phyloP scores from a whole-genome alignment of 169 alveolate species.

The Neospora caninum region DNA sequence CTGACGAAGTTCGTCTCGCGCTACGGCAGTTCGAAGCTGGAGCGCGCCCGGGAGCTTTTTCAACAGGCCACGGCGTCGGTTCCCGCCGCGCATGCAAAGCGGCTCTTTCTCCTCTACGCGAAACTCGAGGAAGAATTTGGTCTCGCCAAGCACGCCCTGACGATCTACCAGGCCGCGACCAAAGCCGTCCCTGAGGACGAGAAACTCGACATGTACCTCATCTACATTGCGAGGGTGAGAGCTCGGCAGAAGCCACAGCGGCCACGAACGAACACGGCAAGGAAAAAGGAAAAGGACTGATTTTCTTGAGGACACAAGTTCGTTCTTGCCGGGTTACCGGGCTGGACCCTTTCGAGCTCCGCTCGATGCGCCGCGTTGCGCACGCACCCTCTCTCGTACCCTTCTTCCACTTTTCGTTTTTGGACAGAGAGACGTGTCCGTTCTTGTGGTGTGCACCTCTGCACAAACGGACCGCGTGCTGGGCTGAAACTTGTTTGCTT shows the following conservation, averaged over 20 bases:
- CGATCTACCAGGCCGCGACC: conserved; percentile 87
- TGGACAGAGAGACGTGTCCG: too few relatives aligned
- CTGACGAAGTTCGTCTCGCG: conserved; percentile 86
- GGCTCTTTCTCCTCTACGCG: conserved; percentile 82
- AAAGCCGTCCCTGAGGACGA: conserved; percentile 68
- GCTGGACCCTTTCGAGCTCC: too few relatives aligned
- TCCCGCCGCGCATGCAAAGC: conserved; percentile 83
- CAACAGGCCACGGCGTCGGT: conserved; percentile 81
- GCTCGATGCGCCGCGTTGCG: too few relatives aligned
- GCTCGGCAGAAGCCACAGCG: too few relatives aligned
- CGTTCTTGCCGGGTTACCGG: too few relatives aligned
- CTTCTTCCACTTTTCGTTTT: neutral
- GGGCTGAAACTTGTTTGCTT: neutral
- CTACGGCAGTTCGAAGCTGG: conserved; percentile 88
- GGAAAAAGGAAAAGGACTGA: neutral
- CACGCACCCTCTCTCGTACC: too few relatives aligned
- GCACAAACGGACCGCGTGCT: neutral
- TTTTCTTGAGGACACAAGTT: too few relatives aligned
- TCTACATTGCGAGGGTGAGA: conserved; percentile 85
- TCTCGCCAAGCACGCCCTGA: conserved; percentile 87
- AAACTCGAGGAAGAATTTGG: conserved; percentile 94
- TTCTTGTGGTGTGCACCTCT: too few relatives aligned
- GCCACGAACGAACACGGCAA: neutral
- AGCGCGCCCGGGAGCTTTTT: conserved; percentile 92
- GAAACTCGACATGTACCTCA: conserved; percentile 82